Evolutionary conservation across 169 alveolate species (phyloP), one percentile per base, ranked within the genome.

Genomic region (Plasmodium gonderi): DNA sequence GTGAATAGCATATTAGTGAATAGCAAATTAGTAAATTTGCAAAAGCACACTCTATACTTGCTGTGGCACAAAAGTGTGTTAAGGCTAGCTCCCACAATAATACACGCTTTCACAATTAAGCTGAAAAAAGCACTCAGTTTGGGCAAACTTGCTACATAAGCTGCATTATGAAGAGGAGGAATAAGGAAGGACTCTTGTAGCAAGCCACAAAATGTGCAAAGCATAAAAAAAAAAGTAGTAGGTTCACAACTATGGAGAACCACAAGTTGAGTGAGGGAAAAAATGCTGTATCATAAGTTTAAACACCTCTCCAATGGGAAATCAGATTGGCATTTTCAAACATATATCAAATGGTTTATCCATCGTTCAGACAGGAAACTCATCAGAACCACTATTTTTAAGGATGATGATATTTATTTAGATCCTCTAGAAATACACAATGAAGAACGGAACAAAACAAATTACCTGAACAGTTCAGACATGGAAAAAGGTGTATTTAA

Each of bases 361-460:
- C n/a, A n/a, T n/a, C n/a, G 12, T 17, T 29, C 23, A 8, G 65
- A 38, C 42, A 79, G 68, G 26, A 80, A 29, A 40, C 36, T 14
- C 5, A 20, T 87, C 44, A 40, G 89, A 74, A 87, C 80, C 7
- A 60, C 90, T 33, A 87, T 87, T 42, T 87, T 87, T 79, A 87
- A 87, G 47, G 93, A 87, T 31, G 93, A 87, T 76, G 90, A 87
- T 6, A 87, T 87, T 20, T 87, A 87, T 67, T 9, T 76, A 47
- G 89, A 87, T 68, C 93, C 93, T 2, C 69, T 75, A 42, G 80
- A 87, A 60, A 26, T 87, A 20, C 93, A 87, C 47, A 87, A 87
- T 65, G 93, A 87, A 77, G 65, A 33, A 60, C 23, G 31, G 68
- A 51, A 51, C 47, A 74, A 87, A 87, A 87, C 89, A 54, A 87